These are phyloP conservation scores for Pichia sp. DNA, from an alignment of 1,139 yeast species.

Conservation along the genomic window DNA sequence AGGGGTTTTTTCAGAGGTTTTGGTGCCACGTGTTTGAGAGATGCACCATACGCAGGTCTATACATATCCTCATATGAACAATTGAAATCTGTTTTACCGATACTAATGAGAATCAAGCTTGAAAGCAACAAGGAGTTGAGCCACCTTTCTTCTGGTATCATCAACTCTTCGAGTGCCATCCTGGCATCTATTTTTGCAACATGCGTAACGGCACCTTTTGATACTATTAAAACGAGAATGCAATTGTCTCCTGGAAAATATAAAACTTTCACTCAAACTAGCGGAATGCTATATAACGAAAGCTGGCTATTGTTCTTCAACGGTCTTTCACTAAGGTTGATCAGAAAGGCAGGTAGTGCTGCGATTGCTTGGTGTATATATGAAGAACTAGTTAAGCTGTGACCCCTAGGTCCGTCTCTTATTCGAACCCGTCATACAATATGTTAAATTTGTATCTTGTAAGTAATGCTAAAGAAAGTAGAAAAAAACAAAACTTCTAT, in stretches of 20 bases:
- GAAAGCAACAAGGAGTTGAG: slow-evolving; percentile 22
- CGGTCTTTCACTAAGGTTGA: slow-evolving; percentile 75
- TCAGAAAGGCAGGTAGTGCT: slow-evolving; percentile 85
- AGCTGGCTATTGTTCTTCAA: slow-evolving; percentile 64
- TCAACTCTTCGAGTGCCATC: slow-evolving; percentile 70
- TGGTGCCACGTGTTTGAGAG: slow-evolving; percentile 82
- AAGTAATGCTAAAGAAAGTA: neutral
- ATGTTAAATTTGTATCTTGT: neutral
- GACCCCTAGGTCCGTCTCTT: neutral
- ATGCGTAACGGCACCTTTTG: slow-evolving; percentile 89
- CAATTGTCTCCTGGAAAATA: slow-evolving; percentile 58
- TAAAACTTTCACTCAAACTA: slow-evolving; percentile 39
- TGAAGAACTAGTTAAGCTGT: slow-evolving; percentile 68
- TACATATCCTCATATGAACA: slow-evolving; percentile 82
- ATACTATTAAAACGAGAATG: slow-evolving; percentile 86
- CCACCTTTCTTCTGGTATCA: slow-evolving; percentile 46
- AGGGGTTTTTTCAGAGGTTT: slow-evolving; percentile 82
- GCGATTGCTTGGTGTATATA: slow-evolving; percentile 97
- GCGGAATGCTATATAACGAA: slow-evolving; percentile 44
- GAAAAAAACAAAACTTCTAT: neutral
- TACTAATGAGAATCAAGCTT: slow-evolving; percentile 10
- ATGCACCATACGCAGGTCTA: slow-evolving; percentile 94
- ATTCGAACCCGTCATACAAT: neutral
- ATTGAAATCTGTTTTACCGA: slow-evolving; percentile 43
- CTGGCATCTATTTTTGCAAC: slow-evolving; percentile 78